A percentile compares a stretch with the other conserved stretches of the same genome.
Evolutionary conservation across 2,329 filamentous ascomycete genomes (phyloP).

Genomic region (Neonectria sp.): DNA sequence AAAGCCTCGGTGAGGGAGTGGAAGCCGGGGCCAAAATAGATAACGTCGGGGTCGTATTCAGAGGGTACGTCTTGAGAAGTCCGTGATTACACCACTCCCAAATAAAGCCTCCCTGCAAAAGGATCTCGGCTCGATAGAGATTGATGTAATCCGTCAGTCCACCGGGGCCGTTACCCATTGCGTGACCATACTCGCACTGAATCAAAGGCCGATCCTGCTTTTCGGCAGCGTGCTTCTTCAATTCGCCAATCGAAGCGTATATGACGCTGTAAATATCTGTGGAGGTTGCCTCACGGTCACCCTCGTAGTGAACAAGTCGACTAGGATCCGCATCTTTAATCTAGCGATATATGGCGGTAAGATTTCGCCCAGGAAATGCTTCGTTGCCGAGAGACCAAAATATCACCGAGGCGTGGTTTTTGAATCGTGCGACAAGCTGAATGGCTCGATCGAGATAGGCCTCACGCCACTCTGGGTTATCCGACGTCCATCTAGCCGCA

Average conservation of each 20-base stretch:
- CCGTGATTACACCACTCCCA: constrained; percentile 76
- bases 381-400: constrained; percentile 83
- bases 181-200: constrained; percentile 69
- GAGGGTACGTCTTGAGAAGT: constrained; percentile 6
- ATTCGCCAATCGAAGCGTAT: constrained; percentile 68
- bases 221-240: constrained; percentile 15
- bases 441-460: constrained; percentile 78
- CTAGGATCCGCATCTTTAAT: constrained; percentile 69
- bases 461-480: constrained; percentile 73
- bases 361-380: constrained; percentile 78
- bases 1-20: too few relatives aligned
- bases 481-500: constrained; percentile 58
- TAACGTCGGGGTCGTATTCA: too few relatives aligned
- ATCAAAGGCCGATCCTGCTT: constrained; percentile 66
- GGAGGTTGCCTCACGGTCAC: constrained; percentile 69
- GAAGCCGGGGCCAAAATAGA: too few relatives aligned
- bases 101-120: constrained; percentile 73
- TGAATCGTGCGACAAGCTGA: constrained; percentile 73
- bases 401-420: constrained; percentile 75
- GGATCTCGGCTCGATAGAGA: constrained; percentile 69
- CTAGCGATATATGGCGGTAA: constrained; percentile 77
- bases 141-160: constrained; percentile 77
- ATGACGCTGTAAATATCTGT: constrained; percentile 77
- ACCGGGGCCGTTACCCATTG: constrained; percentile 82
- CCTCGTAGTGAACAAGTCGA: constrained; percentile 76